These are phyloP conservation scores for Xylariaceae sp. DNA, from an alignment of 2,329 filamentous ascomycete species.

Conservation along the genomic window DNA sequence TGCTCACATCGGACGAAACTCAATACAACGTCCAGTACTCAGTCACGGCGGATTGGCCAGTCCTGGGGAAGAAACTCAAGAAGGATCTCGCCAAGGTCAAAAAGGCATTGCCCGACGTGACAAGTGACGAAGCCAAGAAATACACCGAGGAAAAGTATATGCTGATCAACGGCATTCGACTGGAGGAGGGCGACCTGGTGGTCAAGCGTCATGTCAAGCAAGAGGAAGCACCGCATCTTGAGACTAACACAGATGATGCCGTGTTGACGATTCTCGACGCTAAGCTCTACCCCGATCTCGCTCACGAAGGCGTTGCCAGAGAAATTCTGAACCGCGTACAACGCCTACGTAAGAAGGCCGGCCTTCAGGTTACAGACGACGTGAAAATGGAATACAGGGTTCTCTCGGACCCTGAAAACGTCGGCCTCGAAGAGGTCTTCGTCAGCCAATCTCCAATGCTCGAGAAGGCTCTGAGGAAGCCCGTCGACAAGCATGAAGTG, in stretches of 20 bases:
- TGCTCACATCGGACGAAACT: slow-evolving; percentile 78
- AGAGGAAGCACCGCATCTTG: slow-evolving; percentile 65
- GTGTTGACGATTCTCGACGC: slow-evolving; percentile 87
- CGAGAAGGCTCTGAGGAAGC: slow-evolving; percentile 69
- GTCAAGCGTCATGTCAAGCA: slow-evolving; percentile 75
- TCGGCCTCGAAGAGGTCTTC: slow-evolving; percentile 66
- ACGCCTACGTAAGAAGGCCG: slow-evolving; percentile 86
- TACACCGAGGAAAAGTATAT: slow-evolving; percentile 71
- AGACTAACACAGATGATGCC: slow-evolving; percentile 83
- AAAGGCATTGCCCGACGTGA: slow-evolving; percentile 75
- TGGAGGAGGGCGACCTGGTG: slow-evolving; percentile 74
- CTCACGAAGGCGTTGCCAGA: slow-evolving; percentile 79
- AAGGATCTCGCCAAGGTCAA: slow-evolving; percentile 89
- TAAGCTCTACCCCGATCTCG: slow-evolving; percentile 74
- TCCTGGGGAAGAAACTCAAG: slow-evolving; percentile 93
- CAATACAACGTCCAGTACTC: slow-evolving; percentile 91
- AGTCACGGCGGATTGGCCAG: slow-evolving; percentile 85
- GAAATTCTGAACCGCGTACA: slow-evolving; percentile 94
- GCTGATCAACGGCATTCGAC: slow-evolving; percentile 74
- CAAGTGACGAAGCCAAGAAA: slow-evolving; percentile 69
- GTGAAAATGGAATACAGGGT: slow-evolving; percentile 91
- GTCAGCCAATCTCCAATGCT: slow-evolving; percentile 59
- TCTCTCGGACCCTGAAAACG: slow-evolving; percentile 66
- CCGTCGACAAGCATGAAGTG: slow-evolving; percentile 61
- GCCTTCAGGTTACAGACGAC: slow-evolving; percentile 84